These are phyloP conservation scores for Dryas drummondii DNA, from an alignment of 306 rosid species.

Conservation along the genomic window DNA sequence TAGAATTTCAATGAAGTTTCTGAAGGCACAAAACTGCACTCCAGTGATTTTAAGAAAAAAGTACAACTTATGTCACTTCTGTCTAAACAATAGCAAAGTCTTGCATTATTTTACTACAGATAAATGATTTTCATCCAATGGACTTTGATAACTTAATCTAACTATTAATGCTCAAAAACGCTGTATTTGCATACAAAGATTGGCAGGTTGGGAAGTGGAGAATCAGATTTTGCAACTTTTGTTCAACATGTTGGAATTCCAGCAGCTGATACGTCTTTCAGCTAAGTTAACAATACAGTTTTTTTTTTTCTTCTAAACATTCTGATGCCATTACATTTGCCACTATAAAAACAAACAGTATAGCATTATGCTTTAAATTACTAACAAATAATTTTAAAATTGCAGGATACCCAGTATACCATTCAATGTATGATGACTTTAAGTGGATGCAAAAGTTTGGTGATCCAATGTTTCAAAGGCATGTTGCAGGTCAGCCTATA, in stretches of 20 bases:
- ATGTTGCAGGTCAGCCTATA: slow-evolving; percentile 64
- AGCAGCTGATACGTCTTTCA: slow-evolving; percentile 44
- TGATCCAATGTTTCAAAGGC: slow-evolving; percentile 69
- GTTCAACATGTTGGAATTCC: slow-evolving; percentile 79
- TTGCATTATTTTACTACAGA: neutral
- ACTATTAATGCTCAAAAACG: slow-evolving; percentile 6
- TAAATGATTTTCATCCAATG: neutral
- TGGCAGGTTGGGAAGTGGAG: slow-evolving; percentile 66
- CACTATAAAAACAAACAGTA: neutral
- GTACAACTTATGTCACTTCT: neutral
- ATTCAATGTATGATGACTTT: slow-evolving; percentile 72
- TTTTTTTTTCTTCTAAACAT: no score
- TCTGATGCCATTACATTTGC: neutral
- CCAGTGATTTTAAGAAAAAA: neutral
- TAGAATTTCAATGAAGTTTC: neutral
- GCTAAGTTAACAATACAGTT: slow-evolving; percentile 39
- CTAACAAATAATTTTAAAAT: neutral
- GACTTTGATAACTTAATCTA: slow-evolving; percentile 17
- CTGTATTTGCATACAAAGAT: slow-evolving; percentile 34
- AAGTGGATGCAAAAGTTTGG: slow-evolving; percentile 76
- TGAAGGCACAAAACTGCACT: neutral
- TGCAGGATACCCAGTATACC: slow-evolving; percentile 66
- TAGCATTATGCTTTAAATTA: neutral
- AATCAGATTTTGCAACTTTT: slow-evolving; percentile 68
- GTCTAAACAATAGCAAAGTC: neutral